Base-by-base conservation (phyloP, 176 grass and related monocot species). In the Zea luxurians region DNA sequence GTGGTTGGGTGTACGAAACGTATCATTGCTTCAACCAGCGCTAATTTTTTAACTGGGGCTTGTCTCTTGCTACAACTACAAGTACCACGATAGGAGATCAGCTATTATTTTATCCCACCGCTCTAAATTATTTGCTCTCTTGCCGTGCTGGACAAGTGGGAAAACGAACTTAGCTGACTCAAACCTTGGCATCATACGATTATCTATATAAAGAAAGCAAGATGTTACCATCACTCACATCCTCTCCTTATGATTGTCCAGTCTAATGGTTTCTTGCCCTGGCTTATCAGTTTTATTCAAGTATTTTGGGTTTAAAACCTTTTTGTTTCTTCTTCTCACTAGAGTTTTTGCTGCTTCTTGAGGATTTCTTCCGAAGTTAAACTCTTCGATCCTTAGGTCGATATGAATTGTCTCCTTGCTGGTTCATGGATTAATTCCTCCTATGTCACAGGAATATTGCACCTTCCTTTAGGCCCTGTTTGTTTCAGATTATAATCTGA, bases 1-100 rank as follows among this genome's bases (percentile, higher is more conserved):
- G 5, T 83, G 50, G 59, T 48, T 74, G 37, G 1, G 16, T 43
- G 38, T 55, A 65, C 38, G 46, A 27, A 82, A 20, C 62, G 16
- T 70, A 64, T 81, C 57, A 71, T 71, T 86, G 65, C 38, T 62
- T 38, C 15, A 64, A 48, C 37, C 46, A 41, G 6, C 59, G 37
- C 9, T 61, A 62, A 69, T 85, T 64, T 21, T 86, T 76, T 82
- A 21, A 64, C 55, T 66, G 35, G 38, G 57, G 27, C 61, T 71
- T 57, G 67, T 85, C 21, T 52, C 57, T 4, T 63, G 46, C 37
- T 52, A 37, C 37, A 55, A 78, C 37, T 52, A 37, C 37, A 55
- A 78, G 37, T 37, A 64, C 72, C 35, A 10, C 65, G 13, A 55
- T 55, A 47, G 70, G 74, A 49, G 18, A 83, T 81, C 42, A 61